phyloP scores from a whole-genome alignment of 306 rosid genomes.

The Cicer yamashitae region DNA sequence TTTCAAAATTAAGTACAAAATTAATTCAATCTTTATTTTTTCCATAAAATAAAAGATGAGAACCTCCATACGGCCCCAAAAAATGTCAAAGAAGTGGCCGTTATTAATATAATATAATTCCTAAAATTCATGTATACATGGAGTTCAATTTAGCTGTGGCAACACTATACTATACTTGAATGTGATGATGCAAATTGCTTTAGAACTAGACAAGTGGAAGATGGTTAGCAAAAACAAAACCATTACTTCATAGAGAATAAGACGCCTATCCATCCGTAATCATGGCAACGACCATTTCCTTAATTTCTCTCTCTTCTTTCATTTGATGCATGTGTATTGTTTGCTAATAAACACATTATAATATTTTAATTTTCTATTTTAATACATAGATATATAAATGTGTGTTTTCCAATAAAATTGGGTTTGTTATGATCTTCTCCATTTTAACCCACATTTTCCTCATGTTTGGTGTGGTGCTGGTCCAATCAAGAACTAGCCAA shows the following conservation, averaged over 20 bases:
- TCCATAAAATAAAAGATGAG: too few species aligned
- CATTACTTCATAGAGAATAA: slow-evolving; percentile 52
- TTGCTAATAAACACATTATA: slow-evolving; percentile 31
- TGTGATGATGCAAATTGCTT: background rate
- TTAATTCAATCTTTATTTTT: too few species aligned
- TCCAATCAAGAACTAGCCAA: slow-evolving; percentile 48
- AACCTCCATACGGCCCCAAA: too few species aligned
- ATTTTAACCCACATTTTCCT: slow-evolving; percentile 59
- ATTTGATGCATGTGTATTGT: slow-evolving; percentile 4
- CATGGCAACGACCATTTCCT: slow-evolving; percentile 53
- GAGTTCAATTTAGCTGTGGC: background rate
- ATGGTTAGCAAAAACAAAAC: slow-evolving; percentile 9
- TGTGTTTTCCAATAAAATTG: slow-evolving; percentile 50
- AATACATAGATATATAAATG: slow-evolving; percentile 14
- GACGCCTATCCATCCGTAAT: slow-evolving; percentile 54
- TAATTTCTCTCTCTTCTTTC: slow-evolving; percentile 30
- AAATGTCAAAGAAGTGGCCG: too few species aligned
- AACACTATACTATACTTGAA: background rate
- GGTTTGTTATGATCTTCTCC: slow-evolving; percentile 34
- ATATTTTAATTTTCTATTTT: slow-evolving; percentile 37
- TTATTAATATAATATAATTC: too few species aligned
- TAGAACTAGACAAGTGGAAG: background rate
- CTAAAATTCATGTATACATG: too few species aligned
- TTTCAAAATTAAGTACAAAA: too few species aligned
- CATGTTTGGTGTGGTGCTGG: slow-evolving; percentile 44